Evolutionary conservation across 108 stramenopile species (phyloP).

Genomic region (Cyclostephanos tholiformis): DNA sequence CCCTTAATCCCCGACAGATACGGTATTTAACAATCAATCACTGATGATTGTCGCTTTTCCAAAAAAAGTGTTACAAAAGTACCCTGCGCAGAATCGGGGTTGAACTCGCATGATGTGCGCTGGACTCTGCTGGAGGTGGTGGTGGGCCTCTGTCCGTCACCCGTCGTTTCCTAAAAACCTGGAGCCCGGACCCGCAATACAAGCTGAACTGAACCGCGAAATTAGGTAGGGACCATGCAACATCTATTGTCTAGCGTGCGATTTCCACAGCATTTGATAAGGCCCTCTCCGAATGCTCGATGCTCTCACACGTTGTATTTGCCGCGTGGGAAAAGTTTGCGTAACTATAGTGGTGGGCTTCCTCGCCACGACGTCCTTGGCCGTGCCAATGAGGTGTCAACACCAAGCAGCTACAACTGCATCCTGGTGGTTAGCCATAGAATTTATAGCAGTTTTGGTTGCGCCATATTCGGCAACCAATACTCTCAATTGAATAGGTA

Average conservation of each 20-base stretch:
- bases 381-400: background rate
- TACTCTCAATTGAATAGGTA: background rate
- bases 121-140: no score
- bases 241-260: background rate
- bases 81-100: no score
- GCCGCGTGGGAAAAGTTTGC: background rate
- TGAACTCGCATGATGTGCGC: no score
- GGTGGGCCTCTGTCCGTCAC: no score
- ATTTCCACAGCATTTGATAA: constrained; percentile 3
- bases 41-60: no score
- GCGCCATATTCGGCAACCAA: background rate
- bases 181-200: no score
- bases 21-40: no score
- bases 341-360: background rate
- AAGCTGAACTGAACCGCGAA: no score
- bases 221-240: no score
- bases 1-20: no score
- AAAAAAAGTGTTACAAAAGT: no score
- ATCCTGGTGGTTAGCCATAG: background rate
- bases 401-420: constrained; percentile 2
- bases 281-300: background rate
- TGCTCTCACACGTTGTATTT: background rate
- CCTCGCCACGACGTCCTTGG: background rate
- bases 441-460: background rate
- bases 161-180: no score